Percentiles rank a stretch among this genome's conserved stretches.
These are phyloP conservation scores for Globisporangium okanoganense DNA, from an alignment of 352 stramenopile species.

Conservation along the genomic window DNA sequence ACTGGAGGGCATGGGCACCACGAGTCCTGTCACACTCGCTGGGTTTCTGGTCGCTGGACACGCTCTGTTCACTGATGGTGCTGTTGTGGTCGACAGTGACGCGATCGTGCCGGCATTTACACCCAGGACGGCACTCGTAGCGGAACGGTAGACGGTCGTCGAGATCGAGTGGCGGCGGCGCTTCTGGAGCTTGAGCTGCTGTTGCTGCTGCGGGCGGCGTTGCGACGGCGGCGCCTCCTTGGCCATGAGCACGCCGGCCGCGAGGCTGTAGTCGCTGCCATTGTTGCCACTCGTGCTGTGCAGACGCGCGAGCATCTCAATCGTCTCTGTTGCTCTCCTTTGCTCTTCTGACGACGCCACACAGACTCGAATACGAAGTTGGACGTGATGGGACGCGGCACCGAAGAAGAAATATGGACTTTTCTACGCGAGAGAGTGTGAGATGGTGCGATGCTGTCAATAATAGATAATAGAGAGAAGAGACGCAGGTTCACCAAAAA, in stretches of 20 bases:
- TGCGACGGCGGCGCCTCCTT: background rate
- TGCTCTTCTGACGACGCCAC: background rate
- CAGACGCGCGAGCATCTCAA: background rate
- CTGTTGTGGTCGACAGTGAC: background rate
- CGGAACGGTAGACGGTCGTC: background rate
- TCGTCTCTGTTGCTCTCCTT: background rate
- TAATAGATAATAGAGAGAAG: too few species aligned
- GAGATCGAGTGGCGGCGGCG: conserved; percentile 11
- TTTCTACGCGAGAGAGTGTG: background rate
- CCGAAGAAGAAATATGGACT: background rate
- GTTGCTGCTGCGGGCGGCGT: conserved; percentile 16
- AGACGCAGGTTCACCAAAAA: too few species aligned
- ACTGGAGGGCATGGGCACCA: conserved; percentile 2
- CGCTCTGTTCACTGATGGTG: background rate
- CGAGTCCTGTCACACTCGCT: background rate
- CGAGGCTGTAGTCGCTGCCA: background rate
- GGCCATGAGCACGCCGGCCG: conserved; percentile 1
- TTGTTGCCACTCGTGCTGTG: background rate
- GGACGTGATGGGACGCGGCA: background rate
- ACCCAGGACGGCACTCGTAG: background rate
- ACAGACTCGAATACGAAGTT: too few species aligned
- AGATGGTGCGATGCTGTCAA: too few species aligned
- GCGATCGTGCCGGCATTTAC: background rate
- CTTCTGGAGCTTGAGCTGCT: background rate
- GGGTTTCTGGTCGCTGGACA: background rate